Percentiles rank a stretch among this genome's conserved stretches.
Conservation (phyloP, 257 asterid genomes). For the Gentiana dahurica region DNA sequence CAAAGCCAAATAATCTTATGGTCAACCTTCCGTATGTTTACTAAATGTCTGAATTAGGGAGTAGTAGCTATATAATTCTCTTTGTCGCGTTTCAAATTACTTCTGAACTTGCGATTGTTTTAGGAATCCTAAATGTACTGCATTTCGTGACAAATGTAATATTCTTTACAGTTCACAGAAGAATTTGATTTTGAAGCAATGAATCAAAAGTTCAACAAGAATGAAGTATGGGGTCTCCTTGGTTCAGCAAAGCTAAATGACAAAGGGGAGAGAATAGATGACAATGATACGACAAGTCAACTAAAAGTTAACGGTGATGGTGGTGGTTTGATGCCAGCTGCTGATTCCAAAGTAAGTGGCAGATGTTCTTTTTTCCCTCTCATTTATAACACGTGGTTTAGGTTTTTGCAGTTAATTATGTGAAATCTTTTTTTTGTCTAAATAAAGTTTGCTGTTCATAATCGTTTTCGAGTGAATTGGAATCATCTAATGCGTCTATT, state of each 20-base stretch:
- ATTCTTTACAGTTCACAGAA: constrained; percentile 30
- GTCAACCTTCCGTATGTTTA: too few species aligned
- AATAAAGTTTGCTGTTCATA: not conserved
- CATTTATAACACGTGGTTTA: not conserved
- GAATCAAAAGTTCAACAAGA: constrained; percentile 79
- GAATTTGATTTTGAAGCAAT: constrained; percentile 75
- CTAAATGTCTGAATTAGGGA: too few species aligned
- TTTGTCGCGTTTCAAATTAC: not conserved
- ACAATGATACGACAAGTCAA: constrained; percentile 15
- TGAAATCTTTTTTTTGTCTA: not conserved
- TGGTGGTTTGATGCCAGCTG: constrained; percentile 25
- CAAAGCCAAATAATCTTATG: too few species aligned
- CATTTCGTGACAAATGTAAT: not conserved
- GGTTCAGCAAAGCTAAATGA: constrained; percentile 48
- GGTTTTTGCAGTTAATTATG: not conserved
- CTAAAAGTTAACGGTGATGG: constrained; percentile 18
- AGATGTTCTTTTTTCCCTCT: constrained; percentile 1
- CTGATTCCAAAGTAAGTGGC: constrained; percentile 42
- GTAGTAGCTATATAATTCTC: too few species aligned
- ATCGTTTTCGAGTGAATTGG: not conserved
- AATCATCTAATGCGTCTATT: not conserved
- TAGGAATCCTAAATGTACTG: not conserved
- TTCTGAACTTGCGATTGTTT: not conserved
- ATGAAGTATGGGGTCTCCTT: constrained; percentile 71
- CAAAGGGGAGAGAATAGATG: constrained; percentile 22